These are phyloP conservation scores for Monosporascus sp. DNA, from an alignment of 2,329 filamentous ascomycete species.

Conservation along the genomic window DNA sequence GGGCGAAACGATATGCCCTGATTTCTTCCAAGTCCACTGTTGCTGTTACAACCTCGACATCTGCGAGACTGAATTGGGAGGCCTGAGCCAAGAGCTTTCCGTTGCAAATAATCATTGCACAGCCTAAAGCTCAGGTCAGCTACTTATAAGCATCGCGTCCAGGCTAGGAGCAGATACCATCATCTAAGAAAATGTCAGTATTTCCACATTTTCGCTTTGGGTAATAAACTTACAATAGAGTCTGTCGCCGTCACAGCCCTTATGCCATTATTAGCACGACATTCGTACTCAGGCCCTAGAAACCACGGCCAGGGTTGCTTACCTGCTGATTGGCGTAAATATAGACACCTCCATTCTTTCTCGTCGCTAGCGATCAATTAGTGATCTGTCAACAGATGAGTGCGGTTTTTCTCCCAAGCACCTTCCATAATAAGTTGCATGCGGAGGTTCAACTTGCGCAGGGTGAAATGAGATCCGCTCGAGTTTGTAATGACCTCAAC, in stretches of 20 bases:
- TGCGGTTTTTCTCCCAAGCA: constrained; percentile 36
- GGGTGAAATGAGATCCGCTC: constrained; percentile 58
- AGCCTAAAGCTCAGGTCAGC: constrained; percentile 33
- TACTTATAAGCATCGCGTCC: not conserved
- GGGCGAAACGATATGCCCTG: constrained; percentile 51
- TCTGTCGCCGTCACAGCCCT: constrained; percentile 54
- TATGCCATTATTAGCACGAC: not conserved
- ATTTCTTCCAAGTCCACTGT: constrained; percentile 71
- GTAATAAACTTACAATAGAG: constrained; percentile 28
- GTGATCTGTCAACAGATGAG: not conserved
- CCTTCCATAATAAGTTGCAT: constrained; percentile 63
- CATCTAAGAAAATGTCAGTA: constrained; percentile 23
- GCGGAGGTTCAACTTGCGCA: constrained; percentile 59
- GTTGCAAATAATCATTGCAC: constrained; percentile 57
- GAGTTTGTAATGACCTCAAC: constrained; percentile 70
- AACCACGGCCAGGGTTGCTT: not conserved
- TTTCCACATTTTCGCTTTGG: not conserved
- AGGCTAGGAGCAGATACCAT: not conserved
- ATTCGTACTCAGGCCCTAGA: too few species aligned
- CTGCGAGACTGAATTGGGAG: constrained; percentile 59
- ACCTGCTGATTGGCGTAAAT: constrained; percentile 56
- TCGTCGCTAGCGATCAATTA: not conserved
- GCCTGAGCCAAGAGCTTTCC: constrained; percentile 61
- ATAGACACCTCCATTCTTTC: constrained; percentile 28
- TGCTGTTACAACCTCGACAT: constrained; percentile 62